Evolutionary conservation across 768 basidiomycete species (phyloP).

Genomic region (Leccinellum albellum): DNA sequence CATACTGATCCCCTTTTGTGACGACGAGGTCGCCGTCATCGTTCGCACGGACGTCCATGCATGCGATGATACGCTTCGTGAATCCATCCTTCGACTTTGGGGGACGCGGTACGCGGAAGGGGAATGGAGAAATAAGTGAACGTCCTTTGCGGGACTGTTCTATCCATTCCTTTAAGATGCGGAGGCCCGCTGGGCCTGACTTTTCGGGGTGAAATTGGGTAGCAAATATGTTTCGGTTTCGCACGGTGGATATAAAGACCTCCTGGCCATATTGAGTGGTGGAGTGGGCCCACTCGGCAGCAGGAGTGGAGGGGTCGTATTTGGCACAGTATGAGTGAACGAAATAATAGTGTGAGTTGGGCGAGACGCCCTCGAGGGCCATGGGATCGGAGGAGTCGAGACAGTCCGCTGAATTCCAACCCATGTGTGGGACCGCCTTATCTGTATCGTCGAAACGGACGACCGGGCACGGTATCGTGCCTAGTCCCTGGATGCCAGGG

Average conservation of each 20-base stretch:
- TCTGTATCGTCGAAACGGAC: constrained; percentile 62
- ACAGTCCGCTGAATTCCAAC: constrained; percentile 83
- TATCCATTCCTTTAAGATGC: constrained; percentile 79
- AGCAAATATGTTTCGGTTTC: constrained; percentile 81
- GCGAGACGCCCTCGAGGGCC: constrained; percentile 45
- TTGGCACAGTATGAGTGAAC: constrained; percentile 92
- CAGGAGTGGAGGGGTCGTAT: constrained; percentile 58
- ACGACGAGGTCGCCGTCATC: constrained; percentile 96
- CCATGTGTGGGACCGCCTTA: constrained; percentile 96
- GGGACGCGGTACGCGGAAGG: constrained; percentile 29
- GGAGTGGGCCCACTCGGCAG: constrained; percentile 75
- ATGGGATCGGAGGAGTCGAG: constrained; percentile 41
- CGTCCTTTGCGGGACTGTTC: constrained; percentile 45
- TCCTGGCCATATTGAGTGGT: constrained; percentile 94
- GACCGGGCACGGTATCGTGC: constrained; percentile 79
- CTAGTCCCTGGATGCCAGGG: constrained; percentile 63
- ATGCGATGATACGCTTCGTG: constrained; percentile 93
- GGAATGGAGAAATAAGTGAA: constrained; percentile 27
- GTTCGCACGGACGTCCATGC: constrained; percentile 96
- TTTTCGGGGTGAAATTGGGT: constrained; percentile 99
- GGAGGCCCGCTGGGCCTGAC: constrained; percentile 83
- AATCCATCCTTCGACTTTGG: constrained; percentile 58
- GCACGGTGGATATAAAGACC: constrained; percentile 81
- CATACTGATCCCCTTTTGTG: constrained; percentile 99
- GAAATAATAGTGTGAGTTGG: constrained; percentile 83